Conservation (phyloP, 2,329 filamentous ascomycete species). For the Fusarium oxysporum region DNA sequence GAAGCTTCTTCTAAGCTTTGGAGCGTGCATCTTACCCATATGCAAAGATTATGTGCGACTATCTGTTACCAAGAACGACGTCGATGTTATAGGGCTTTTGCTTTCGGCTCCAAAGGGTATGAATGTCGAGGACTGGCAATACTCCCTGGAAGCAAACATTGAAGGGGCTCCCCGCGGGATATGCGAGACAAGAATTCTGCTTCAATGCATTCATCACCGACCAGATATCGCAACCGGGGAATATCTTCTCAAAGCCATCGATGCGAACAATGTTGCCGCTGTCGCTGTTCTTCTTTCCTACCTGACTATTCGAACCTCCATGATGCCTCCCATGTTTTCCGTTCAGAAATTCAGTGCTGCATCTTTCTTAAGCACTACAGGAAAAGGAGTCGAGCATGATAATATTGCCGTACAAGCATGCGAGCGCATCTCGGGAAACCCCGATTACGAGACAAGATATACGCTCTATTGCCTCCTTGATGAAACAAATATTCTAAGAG, state of each 20-base stretch:
- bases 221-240: not conserved
- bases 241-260: not conserved
- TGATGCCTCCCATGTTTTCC: not conserved
- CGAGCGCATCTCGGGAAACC: not conserved
- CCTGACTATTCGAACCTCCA: not conserved
- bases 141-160: not conserved
- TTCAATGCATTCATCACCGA: not conserved
- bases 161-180: not conserved
- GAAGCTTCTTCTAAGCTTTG: not conserved
- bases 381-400: not conserved
- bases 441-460: not conserved
- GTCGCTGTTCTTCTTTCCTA: not conserved
- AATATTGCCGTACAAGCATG: not conserved
- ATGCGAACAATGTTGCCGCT: not conserved
- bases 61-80: not conserved
- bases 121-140: not conserved
- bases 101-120: not conserved
- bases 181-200: not conserved
- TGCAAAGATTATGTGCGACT: not conserved
- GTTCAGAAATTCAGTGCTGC: not conserved
- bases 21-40: not conserved
- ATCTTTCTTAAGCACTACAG: not conserved
- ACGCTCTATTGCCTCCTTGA: not conserved
- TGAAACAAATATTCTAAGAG: not conserved
- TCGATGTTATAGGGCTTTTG: not conserved